Percentiles rank a stretch among this genome's conserved stretches.
Conservation (phyloP, 2,329 filamentous ascomycete species). For the Penicillium fuscoglaucum region DNA sequence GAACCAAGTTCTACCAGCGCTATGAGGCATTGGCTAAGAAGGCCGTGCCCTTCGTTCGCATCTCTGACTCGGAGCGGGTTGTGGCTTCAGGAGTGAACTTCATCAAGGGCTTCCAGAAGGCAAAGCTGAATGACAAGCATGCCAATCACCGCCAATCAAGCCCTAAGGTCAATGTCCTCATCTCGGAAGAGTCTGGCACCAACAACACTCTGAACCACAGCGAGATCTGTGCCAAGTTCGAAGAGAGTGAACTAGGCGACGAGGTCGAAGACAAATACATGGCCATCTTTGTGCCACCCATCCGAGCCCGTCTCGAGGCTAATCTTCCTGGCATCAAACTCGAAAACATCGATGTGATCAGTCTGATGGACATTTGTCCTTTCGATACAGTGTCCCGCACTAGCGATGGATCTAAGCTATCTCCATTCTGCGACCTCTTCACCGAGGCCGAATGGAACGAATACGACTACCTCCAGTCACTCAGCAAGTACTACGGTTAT, state of each 20-base stretch:
- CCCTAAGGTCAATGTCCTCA: constrained; percentile 65
- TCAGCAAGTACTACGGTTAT: constrained; percentile 85
- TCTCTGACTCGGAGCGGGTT: constrained; percentile 69
- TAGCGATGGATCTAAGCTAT: constrained; percentile 53
- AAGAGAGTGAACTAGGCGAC: constrained; percentile 51
- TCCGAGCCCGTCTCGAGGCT: constrained; percentile 67
- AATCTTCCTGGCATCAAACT: constrained; percentile 69
- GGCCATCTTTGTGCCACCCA: constrained; percentile 63
- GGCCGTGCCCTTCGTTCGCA: constrained; percentile 68
- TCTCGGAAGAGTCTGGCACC: constrained; percentile 60
- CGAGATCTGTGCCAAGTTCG: constrained; percentile 66
- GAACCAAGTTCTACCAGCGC: constrained; percentile 70
- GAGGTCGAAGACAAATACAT: constrained; percentile 60
- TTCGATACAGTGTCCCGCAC: constrained; percentile 72
- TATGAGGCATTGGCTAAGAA: constrained; percentile 64
- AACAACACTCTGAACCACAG: constrained; percentile 85
- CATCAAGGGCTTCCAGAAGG: constrained; percentile 68
- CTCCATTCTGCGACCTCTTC: constrained; percentile 76
- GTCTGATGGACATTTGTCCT: constrained; percentile 85
- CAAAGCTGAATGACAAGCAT: constrained; percentile 47
- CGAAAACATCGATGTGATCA: constrained; percentile 61
- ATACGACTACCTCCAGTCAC: constrained; percentile 77
- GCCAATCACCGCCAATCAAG: constrained; percentile 49
- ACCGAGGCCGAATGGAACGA: constrained; percentile 68
- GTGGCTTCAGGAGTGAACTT: constrained; percentile 74